These are phyloP conservation scores for Eutrema heterophyllum DNA, from an alignment of 345 rosid genomes.

Conservation along the genomic window DNA sequence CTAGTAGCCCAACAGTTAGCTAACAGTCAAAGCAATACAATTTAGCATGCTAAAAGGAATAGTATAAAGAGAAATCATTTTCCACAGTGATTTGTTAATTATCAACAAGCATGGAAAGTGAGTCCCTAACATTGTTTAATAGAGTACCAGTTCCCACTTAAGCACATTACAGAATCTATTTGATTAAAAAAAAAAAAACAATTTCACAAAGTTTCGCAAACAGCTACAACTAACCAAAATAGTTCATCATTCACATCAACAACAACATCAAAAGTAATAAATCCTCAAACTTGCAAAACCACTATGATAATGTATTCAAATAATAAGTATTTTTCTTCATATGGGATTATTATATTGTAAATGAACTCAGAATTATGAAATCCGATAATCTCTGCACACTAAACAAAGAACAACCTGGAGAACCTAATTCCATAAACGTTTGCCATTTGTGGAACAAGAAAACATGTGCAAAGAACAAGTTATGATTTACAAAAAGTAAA, in stretches of 20 bases:
- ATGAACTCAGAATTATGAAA: background rate
- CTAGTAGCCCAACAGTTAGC: background rate
- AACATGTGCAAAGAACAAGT: no score
- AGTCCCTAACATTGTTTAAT: slow-evolving; percentile 21
- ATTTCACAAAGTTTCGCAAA: background rate
- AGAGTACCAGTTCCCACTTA: slow-evolving; percentile 24
- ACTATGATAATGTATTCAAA: background rate
- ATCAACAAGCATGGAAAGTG: slow-evolving; percentile 12
- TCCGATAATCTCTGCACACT: background rate
- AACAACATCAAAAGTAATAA: background rate
- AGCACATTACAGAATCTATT: slow-evolving; percentile 20
- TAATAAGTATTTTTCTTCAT: background rate
- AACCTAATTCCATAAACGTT: background rate
- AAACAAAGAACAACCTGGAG: background rate
- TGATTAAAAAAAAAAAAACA: background rate
- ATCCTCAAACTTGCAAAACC: background rate
- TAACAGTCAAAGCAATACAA: slow-evolving; percentile 15
- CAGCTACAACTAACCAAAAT: background rate
- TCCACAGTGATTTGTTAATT: slow-evolving; percentile 9
- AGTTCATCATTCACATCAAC: background rate
- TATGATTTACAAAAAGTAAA: no score
- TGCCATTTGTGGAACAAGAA: background rate
- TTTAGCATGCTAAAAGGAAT: background rate
- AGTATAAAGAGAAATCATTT: background rate
- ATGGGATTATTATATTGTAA: background rate